Evolutionary conservation across 768 basidiomycete species (phyloP), one percentile per base, ranked within the genome.

Genomic region (Russula griseocarnosa): DNA sequence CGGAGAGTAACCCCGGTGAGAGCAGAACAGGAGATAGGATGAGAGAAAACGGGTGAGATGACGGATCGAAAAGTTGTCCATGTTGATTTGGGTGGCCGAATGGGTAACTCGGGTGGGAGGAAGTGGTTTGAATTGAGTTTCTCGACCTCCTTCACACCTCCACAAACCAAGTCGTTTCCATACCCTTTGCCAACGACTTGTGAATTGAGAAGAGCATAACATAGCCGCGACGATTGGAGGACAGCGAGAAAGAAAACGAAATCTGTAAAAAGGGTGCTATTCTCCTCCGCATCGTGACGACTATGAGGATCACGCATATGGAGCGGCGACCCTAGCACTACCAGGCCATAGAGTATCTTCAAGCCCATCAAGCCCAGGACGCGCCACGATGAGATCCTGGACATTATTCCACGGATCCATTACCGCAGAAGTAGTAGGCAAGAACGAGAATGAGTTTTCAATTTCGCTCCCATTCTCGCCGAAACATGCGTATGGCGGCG

Each of bases 391-490:
- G 14, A 57, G 32, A 50, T 61, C 64, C 20, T 55, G 55, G 14
- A 49, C 55, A 50, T 47, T 49, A 42, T 55, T 46, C 64, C 64
- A 65, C 24, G 64, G 55, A n/a, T 65, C 64, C 0, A 30, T 26
- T 16, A 52, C 34, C 9, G 44, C 28, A 18, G 53, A 13, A 50
- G 28, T 9, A 10, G 18, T n/a, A 18, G 36, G 47, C 47, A 61
- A 52, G 60, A 61, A 65, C 4, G 64, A 52, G 26, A 65, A 56
- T 16, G 55, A 49, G 26, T 65, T 20, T n/a, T 65, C 54, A 28
- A 36, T 26, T 44, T 60, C 62, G 24, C 26, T 18, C 24, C 6
- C 49, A 26, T 26, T 28, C 24, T 28, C 56, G 36, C 62, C 38
- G 36, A 38, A 49, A 22, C 36, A 49, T 34, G n/a, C 57, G 14